These are phyloP conservation scores for Cyclotella cryptica DNA, from an alignment of 108 stramenopile genomes.

Conservation along the genomic window DNA sequence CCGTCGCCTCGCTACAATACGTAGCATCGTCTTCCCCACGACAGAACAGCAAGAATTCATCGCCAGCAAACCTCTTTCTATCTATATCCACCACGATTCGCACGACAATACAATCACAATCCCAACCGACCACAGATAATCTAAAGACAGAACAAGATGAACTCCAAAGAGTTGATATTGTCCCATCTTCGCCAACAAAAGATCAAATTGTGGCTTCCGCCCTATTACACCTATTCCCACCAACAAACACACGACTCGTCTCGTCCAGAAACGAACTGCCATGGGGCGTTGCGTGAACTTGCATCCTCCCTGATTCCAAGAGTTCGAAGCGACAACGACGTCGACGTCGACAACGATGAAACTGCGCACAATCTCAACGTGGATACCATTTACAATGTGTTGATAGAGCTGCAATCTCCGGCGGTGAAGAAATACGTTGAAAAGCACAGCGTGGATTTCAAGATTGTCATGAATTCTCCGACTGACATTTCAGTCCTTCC, in stretches of 20 bases:
- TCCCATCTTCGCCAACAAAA: conserved; percentile 28
- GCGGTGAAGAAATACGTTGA: conserved; percentile 25
- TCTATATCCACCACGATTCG: too few relatives aligned
- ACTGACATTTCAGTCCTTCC: neutral
- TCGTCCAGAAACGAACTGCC: too few relatives aligned
- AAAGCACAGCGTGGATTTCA: neutral
- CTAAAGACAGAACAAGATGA: too few relatives aligned
- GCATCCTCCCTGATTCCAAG: neutral
- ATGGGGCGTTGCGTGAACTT: neutral
- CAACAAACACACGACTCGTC: neutral
- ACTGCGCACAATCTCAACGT: neutral
- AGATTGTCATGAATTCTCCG: conserved; percentile 10
- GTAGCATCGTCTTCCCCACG: too few relatives aligned
- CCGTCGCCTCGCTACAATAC: too few relatives aligned
- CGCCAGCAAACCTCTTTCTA: too few relatives aligned
- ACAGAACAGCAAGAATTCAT: too few relatives aligned
- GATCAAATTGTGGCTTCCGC: conserved; percentile 31
- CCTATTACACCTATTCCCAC: conserved; percentile 13
- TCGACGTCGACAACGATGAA: too few relatives aligned
- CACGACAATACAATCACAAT: too few relatives aligned
- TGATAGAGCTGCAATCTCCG: conserved; percentile 20
- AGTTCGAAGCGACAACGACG: neutral
- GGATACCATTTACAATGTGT: conserved; percentile 9
- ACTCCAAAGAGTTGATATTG: conserved; percentile 20
- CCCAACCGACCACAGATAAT: too few relatives aligned